Evolutionary conservation across 2,329 filamentous ascomycete species (phyloP).

Genomic region (Hirsutella thompsonii): DNA sequence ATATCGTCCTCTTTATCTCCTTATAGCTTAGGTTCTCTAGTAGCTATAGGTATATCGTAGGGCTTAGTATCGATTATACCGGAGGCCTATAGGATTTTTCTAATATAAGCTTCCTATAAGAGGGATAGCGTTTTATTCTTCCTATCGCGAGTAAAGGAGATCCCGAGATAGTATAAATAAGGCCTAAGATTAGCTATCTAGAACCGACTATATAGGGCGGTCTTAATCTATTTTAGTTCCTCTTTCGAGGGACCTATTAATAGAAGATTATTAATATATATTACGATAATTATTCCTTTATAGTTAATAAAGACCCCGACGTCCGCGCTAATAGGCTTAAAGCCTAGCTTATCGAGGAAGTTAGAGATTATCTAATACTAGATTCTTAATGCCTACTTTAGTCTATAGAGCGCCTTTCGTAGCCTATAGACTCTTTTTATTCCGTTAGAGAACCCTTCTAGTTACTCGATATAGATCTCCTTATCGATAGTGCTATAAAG

Average conservation of each 20-base stretch:
- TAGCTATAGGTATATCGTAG: background rate
- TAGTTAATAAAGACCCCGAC: background rate
- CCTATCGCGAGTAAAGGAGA: background rate
- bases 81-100: no score
- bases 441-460: background rate
- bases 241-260: background rate
- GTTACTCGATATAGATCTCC: background rate
- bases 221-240: background rate
- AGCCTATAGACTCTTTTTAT: background rate
- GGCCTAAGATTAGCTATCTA: background rate
- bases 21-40: no score
- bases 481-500: background rate
- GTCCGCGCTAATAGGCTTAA: background rate
- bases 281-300: background rate
- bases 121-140: background rate
- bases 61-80: no score
- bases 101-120: background rate
- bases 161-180: background rate
- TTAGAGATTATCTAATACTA: background rate
- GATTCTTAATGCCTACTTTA: background rate
- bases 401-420: background rate
- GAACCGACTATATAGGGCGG: no score
- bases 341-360: background rate
- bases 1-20: no score
- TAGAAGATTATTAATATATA: background rate